phyloP scores from a whole-genome alignment of 352 stramenopile genomes.

The Phytophthora brassicae region DNA sequence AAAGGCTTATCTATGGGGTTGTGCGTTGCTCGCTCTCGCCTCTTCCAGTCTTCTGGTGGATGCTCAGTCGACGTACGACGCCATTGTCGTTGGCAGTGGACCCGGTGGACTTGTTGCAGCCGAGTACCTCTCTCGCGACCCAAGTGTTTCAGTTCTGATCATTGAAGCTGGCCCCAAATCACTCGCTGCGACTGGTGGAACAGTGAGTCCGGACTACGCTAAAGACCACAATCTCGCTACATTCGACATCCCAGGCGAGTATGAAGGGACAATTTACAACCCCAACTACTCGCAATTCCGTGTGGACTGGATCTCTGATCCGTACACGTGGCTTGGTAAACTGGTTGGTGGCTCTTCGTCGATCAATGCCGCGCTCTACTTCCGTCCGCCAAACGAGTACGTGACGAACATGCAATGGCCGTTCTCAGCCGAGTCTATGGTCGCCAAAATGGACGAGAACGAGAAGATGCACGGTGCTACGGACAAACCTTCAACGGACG shows the following conservation, averaged over 20 bases:
- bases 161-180: constrained; percentile 58
- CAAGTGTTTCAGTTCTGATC: constrained; percentile 53
- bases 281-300: constrained; percentile 39
- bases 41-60: constrained; percentile 15
- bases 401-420: constrained; percentile 44
- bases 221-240: constrained; percentile 35
- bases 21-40: constrained; percentile 20
- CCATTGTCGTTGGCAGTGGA: constrained; percentile 58
- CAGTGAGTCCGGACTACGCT: constrained; percentile 47
- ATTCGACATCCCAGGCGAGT: constrained; percentile 76
- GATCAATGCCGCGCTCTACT: constrained; percentile 83
- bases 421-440: constrained; percentile 53
- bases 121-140: constrained; percentile 59
- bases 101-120: constrained; percentile 62
- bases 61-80: constrained; percentile 49
- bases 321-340: constrained; percentile 60
- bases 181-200: constrained; percentile 46
- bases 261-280: constrained; percentile 46
- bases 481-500: constrained; percentile 51
- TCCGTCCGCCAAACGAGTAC: constrained; percentile 58
- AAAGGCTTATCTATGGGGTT: constrained; percentile 30
- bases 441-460: constrained; percentile 53
- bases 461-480: constrained; percentile 47
- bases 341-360: constrained; percentile 76
- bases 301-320: constrained; percentile 44